phyloP scores from a whole-genome alignment of 2,329 filamentous ascomycete genomes.

The Aureobasidium sp. region DNA sequence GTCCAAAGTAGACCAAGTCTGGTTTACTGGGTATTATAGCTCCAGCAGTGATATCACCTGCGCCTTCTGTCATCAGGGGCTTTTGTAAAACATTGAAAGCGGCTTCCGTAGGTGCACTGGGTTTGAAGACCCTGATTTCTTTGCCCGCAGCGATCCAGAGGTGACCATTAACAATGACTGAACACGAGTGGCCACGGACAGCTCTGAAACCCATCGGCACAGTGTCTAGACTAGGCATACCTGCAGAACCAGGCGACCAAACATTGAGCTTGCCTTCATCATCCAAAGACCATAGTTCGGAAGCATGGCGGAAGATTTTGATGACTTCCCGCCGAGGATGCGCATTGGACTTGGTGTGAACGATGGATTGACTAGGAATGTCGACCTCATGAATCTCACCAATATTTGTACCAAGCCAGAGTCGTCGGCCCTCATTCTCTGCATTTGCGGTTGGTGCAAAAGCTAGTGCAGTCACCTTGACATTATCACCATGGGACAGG shows the following conservation, averaged over 20 bases:
- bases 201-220: constrained; percentile 72
- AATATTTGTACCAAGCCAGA: constrained; percentile 86
- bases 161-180: constrained; percentile 74
- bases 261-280: constrained; percentile 80
- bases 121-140: constrained; percentile 76
- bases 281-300: constrained; percentile 91
- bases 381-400: constrained; percentile 90
- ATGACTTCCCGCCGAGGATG: constrained; percentile 75
- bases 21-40: constrained; percentile 66
- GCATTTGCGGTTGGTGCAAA: constrained; percentile 79
- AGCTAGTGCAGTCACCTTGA: constrained; percentile 70
- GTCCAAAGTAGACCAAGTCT: constrained; percentile 80
- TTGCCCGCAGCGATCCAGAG: constrained; percentile 87
- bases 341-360: constrained; percentile 60
- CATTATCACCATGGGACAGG: constrained; percentile 73
- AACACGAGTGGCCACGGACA: constrained; percentile 77
- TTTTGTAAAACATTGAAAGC: constrained; percentile 70
- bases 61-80: constrained; percentile 62
- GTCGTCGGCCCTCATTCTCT: constrained; percentile 67
- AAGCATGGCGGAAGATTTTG: constrained; percentile 77
- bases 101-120: constrained; percentile 58
- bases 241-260: constrained; percentile 74
- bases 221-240: constrained; percentile 65
- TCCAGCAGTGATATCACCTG: constrained; percentile 82
- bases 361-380: constrained; percentile 63